Percentiles rank a stretch among this genome's conserved stretches.
Conservation (phyloP, 495 filamentous ascomycete genomes). For the Poronia punctata region DNA sequence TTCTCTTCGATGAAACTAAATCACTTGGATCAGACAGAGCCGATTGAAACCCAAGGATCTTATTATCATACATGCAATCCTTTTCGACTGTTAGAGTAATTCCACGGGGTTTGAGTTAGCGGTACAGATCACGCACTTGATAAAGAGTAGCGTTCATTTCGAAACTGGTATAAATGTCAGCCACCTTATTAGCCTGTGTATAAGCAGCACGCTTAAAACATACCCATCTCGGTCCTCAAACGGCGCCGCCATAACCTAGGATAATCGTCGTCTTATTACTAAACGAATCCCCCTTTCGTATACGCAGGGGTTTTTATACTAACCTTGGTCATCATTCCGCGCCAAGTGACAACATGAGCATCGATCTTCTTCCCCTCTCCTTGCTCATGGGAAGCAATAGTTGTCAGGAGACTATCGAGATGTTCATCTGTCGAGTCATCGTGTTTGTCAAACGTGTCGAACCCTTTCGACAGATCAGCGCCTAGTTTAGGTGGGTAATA, state of each 20-base stretch:
- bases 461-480: conserved; percentile 68
- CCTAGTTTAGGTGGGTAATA: conserved; percentile 76
- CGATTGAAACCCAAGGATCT: background rate
- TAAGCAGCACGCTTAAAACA: conserved; percentile 14
- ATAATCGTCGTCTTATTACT: background rate
- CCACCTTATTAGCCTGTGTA: conserved; percentile 5
- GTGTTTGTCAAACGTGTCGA: conserved; percentile 74
- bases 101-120: background rate
- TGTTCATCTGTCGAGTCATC: conserved; percentile 82
- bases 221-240: conserved; percentile 79
- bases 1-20: conserved; percentile 90
- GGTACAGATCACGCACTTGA: conserved; percentile 56
- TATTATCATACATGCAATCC: conserved; percentile 65
- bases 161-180: conserved; percentile 49
- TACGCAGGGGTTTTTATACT: conserved; percentile 1
- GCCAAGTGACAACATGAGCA: conserved; percentile 83
- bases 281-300: background rate
- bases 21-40: conserved; percentile 12
- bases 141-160: conserved; percentile 93
- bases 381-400: conserved; percentile 65
- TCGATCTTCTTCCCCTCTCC: conserved; percentile 57
- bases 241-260: conserved; percentile 74
- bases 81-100: conserved; percentile 27
- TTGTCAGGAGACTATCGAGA: conserved; percentile 72
- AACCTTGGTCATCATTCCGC: conserved; percentile 98